Conservation (phyloP, 768 basidiomycete genomes). For the Pulveroboletus frians region DNA sequence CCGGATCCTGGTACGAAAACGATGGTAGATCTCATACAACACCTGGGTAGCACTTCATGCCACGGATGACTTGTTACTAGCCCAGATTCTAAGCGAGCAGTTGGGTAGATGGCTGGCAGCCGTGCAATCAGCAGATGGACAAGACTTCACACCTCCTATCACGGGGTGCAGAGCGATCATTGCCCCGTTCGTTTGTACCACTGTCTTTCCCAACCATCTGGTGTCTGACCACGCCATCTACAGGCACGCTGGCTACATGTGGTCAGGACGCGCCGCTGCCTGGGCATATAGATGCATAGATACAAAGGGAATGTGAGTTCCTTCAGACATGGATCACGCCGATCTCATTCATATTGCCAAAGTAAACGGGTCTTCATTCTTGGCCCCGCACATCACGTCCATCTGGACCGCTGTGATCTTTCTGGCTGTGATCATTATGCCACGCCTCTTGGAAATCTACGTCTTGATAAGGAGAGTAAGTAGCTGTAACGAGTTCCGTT, state of each 20-base stretch:
- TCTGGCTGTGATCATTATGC: constrained; percentile 72
- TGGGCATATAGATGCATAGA: constrained; percentile 95
- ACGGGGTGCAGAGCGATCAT: constrained; percentile 81
- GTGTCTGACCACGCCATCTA: constrained; percentile 7
- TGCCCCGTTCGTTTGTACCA: constrained; percentile 66
- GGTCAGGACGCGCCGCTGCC: constrained; percentile 90
- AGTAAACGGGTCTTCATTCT: constrained; percentile 93
- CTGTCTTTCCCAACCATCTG: neutral
- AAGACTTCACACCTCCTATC: constrained; percentile 61
- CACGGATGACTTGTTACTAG: constrained; percentile 36
- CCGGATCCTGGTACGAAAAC: constrained; percentile 83
- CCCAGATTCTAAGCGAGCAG: constrained; percentile 50
- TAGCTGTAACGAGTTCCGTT: neutral
- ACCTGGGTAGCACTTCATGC: constrained; percentile 12
- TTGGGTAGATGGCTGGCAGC: constrained; percentile 58
- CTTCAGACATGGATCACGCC: neutral
- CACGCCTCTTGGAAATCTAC: constrained; percentile 81
- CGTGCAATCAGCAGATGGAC: constrained; percentile 44
- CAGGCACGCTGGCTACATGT: constrained; percentile 94
- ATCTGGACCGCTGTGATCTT: constrained; percentile 83
- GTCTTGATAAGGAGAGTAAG: constrained; percentile 76
- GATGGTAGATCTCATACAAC: constrained; percentile 43
- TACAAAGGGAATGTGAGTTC: constrained; percentile 67
- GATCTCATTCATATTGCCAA: constrained; percentile 9
- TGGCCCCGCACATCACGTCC: constrained; percentile 92